Evolutionary conservation across 768 basidiomycete genomes (phyloP).

Genomic region (Russula sp.): DNA sequence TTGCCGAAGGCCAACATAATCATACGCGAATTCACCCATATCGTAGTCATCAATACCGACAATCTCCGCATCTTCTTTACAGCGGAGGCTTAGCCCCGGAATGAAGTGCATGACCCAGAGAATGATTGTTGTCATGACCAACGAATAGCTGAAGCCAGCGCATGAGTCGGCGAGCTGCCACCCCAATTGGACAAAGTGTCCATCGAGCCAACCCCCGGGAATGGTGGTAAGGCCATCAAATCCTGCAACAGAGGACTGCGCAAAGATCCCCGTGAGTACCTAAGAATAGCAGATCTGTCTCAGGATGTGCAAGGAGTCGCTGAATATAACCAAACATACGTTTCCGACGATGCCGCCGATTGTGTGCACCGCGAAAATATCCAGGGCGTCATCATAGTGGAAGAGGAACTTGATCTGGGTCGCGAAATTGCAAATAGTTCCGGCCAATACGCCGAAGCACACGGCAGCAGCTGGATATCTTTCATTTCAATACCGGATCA

Average conservation of each 20-base stretch:
- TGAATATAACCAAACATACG: conserved; percentile 23
- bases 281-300: conserved; percentile 24
- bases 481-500: conserved; percentile 9
- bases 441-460: conserved; percentile 78
- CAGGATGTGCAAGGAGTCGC: background rate
- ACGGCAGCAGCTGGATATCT: conserved; percentile 61
- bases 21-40: conserved; percentile 87
- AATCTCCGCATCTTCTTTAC: conserved; percentile 25
- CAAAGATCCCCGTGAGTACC: conserved; percentile 29
- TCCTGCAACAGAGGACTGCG: conserved; percentile 38
- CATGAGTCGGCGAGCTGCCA: conserved; percentile 38
- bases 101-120: conserved; percentile 42
- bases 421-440: conserved; percentile 88
- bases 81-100: conserved; percentile 38
- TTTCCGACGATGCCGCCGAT: conserved; percentile 79
- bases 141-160: conserved; percentile 31
- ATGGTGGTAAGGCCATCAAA: conserved; percentile 43
- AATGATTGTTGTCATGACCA: conserved; percentile 35
- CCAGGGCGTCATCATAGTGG: conserved; percentile 73
- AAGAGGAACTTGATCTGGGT: conserved; percentile 87
- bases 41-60: conserved; percentile 72
- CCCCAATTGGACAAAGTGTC: conserved; percentile 37
- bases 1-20: conserved; percentile 66
- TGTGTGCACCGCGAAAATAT: conserved; percentile 86
- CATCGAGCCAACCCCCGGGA: conserved; percentile 43